Evolutionary conservation across 257 asterid species (phyloP), one percentile per base, ranked within the genome.

Genomic region (Paulownia fortunei): DNA sequence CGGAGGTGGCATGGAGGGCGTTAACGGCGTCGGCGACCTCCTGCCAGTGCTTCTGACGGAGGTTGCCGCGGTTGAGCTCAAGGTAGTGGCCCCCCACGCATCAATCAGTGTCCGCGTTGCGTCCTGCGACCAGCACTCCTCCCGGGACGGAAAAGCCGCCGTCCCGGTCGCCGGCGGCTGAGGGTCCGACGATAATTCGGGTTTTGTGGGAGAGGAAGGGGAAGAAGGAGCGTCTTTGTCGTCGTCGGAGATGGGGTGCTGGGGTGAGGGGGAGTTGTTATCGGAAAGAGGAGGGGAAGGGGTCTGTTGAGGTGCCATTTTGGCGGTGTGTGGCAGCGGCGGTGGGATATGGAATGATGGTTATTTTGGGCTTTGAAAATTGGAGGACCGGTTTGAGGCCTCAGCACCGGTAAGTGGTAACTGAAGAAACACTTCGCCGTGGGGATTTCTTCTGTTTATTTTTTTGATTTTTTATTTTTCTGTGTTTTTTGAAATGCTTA

Each of bases 11-110:
- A 86, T 93, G 99, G 64, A 60, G 66, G 59, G 89, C 83, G 93
- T 93, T 96, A 86, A 96, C 98, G 87, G 93, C 87, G 87, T 90
- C 94, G 80, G 97, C 93, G 74, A 93, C 97, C 79, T 88, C 90
- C 70, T 87, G 93, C 99, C 99, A 95, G 87, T 93, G 97, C 77
- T 88, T 88, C 73, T 83, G 98, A 5, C 97, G 91, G 85, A 95
- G 99, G 76, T 87, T 93, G 8, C 99, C 98, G 39, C 94, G 88
- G 83, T 95, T 93, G 7, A 91, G 98, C 26, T 86, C 80, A 3
- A 93, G 79, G 86, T 83, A 89, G 66, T 84, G 96, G 86, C 67
- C 34, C 99, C 99, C 99, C 99, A 95, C 4, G 93, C 88, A 4
- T 88, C 91, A 63, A 95, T 85, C 80, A 95, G 89, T 11, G 98